These are phyloP conservation scores for Colletotrichum trifolii DNA, from an alignment of 2,329 filamentous ascomycete genomes.

Conservation along the genomic window DNA sequence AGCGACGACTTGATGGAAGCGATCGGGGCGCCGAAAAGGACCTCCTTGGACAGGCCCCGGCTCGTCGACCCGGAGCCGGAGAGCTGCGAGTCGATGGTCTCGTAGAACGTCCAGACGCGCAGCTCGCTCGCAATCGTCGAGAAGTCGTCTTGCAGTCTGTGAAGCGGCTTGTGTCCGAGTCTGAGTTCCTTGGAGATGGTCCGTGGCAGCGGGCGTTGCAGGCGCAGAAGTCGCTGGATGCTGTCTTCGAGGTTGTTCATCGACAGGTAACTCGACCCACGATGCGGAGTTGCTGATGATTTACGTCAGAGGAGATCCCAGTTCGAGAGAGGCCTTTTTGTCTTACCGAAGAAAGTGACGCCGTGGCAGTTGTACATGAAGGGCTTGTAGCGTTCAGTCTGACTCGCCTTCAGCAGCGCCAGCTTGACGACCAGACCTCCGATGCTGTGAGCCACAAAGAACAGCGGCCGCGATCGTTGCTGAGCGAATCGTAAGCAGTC, in stretches of 20 bases:
- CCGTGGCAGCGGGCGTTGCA: slow-evolving; percentile 61
- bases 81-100: slow-evolving; percentile 69
- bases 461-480: slow-evolving; percentile 59
- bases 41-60: slow-evolving; percentile 50
- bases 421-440: slow-evolving; percentile 70
- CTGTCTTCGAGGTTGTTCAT: slow-evolving; percentile 66
- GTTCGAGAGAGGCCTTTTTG: not conserved
- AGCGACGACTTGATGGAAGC: slow-evolving; percentile 68
- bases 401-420: slow-evolving; percentile 61
- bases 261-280: slow-evolving; percentile 71
- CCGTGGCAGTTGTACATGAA: slow-evolving; percentile 69
- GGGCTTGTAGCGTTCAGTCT: slow-evolving; percentile 49
- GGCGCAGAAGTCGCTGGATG: slow-evolving; percentile 62
- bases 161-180: slow-evolving; percentile 60
- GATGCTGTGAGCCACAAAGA: slow-evolving; percentile 71
- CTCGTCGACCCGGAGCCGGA: slow-evolving; percentile 53
- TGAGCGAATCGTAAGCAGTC: not conserved
- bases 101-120: slow-evolving; percentile 71
- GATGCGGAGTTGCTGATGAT: slow-evolving; percentile 65
- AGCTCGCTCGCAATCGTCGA: slow-evolving; percentile 67
- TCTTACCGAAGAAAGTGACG: slow-evolving; percentile 68
- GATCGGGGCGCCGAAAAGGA: slow-evolving; percentile 69
- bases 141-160: slow-evolving; percentile 65
- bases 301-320: slow-evolving; percentile 26
- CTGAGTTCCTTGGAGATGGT: slow-evolving; percentile 62